A percentile compares a stretch with the other conserved stretches of the same genome.
These are phyloP conservation scores for Ascodesmis nigricans DNA, from an alignment of 495 filamentous ascomycete species.

Conservation along the genomic window DNA sequence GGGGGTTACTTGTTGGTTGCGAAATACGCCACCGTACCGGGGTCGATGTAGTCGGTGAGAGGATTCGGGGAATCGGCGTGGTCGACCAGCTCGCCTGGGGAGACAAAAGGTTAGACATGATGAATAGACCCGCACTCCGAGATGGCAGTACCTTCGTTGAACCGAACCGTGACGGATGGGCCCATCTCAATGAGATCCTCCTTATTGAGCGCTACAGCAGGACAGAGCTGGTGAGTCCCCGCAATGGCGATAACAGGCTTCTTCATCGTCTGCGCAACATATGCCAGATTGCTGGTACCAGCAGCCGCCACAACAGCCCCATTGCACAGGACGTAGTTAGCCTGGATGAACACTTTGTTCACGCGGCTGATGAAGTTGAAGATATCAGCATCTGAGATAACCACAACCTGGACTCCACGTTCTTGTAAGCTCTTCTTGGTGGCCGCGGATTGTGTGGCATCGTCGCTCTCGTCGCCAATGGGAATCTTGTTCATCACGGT, in stretches of 20 bases:
- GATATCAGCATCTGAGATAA: conserved; percentile 16
- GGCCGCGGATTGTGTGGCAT: conserved; percentile 8
- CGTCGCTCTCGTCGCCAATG: conserved; percentile 9
- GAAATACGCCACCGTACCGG: conserved; percentile 14
- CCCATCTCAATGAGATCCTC: conserved; percentile 5
- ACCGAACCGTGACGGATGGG: conserved; percentile 8
- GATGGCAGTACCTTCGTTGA: no score
- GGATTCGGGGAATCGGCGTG: conserved; percentile 13
- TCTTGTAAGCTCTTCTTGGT: conserved; percentile 15
- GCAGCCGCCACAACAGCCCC: conserved; percentile 13
- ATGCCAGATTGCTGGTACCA: conserved; percentile 14
- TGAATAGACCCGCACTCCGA: no score
- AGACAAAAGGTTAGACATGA: neutral
- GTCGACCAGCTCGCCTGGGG: conserved; percentile 11
- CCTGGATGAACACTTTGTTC: conserved; percentile 17
- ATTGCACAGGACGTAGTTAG: conserved; percentile 18
- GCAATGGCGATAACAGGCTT: conserved; percentile 16
- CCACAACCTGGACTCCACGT: conserved; percentile 16
- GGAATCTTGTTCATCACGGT: conserved; percentile 16
- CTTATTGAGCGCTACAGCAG: conserved; percentile 12
- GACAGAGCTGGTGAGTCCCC: conserved; percentile 17
- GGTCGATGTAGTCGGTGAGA: conserved; percentile 14
- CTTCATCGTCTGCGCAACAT: conserved; percentile 12
- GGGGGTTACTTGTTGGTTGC: conserved; percentile 17
- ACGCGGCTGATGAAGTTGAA: conserved; percentile 19